Evolutionary conservation across 345 rosid genomes (phyloP).

Genomic region (Eucalyptus cladocalyx): DNA sequence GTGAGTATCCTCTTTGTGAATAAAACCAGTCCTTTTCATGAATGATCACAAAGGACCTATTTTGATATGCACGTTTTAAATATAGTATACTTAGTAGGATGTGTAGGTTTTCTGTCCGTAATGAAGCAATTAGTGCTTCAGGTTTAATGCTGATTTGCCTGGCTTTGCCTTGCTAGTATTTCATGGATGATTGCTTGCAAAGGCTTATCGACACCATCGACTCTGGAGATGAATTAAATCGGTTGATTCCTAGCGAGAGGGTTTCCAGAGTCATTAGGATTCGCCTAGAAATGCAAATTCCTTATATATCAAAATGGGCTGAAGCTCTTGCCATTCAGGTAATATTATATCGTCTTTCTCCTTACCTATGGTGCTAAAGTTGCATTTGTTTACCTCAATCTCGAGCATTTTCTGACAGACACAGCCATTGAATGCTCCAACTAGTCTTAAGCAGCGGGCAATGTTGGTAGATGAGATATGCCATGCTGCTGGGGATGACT

Average conservation of each 20-base stretch:
- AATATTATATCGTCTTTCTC: background rate
- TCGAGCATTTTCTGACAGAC: constrained; percentile 25
- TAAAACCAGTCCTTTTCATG: background rate
- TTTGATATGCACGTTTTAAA: background rate
- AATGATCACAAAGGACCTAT: background rate
- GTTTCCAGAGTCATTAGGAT: constrained; percentile 56
- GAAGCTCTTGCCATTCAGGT: constrained; percentile 97
- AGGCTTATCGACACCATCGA: constrained; percentile 63
- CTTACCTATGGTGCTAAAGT: background rate
- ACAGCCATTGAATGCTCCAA: constrained; percentile 66
- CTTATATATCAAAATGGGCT: constrained; percentile 89
- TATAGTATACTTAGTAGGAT: background rate
- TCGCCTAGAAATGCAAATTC: constrained; percentile 89
- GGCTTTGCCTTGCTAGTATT: constrained; percentile 35
- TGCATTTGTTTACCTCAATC: background rate
- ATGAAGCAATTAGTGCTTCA: background rate
- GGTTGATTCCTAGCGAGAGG: constrained; percentile 52
- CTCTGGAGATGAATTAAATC: constrained; percentile 37
- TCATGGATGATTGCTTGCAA: constrained; percentile 85
- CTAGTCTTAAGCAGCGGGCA: constrained; percentile 87
- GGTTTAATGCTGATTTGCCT: background rate
- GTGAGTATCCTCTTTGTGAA: background rate
- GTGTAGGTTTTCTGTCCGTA: background rate
- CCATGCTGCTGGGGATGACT: constrained; percentile 74
- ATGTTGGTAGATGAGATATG: constrained; percentile 84